Evolutionary conservation across 768 basidiomycete species (phyloP).

Genomic region (Suillus decipiens): DNA sequence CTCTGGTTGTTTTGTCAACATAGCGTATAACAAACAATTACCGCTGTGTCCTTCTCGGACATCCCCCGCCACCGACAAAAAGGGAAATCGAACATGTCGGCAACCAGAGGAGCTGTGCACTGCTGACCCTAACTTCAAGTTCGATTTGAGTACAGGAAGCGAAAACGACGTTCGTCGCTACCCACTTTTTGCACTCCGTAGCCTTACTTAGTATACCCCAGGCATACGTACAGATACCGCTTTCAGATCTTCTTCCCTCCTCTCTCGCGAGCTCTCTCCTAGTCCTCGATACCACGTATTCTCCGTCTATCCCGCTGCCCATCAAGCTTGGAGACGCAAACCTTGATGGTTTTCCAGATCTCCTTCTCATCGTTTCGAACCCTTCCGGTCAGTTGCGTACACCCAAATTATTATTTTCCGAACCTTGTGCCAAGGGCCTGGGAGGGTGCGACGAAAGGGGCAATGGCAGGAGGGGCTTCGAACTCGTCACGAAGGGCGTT

Average conservation of each 20-base stretch:
- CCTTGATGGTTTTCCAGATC: slow-evolving; percentile 92
- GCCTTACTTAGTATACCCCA: slow-evolving; percentile 28
- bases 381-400: slow-evolving; percentile 42
- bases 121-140: slow-evolving; percentile 78
- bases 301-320: slow-evolving; percentile 71
- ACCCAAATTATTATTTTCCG: slow-evolving; percentile 65
- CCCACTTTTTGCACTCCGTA: background rate
- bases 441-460: slow-evolving; percentile 58
- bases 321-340: slow-evolving; percentile 88
- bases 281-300: slow-evolving; percentile 65
- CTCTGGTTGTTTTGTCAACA: slow-evolving; percentile 77
- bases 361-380: slow-evolving; percentile 59
- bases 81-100: slow-evolving; percentile 64
- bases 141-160: slow-evolving; percentile 56
- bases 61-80: slow-evolving; percentile 44
- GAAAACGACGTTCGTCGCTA: slow-evolving; percentile 50
- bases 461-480: slow-evolving; percentile 64
- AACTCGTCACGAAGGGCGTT: slow-evolving; percentile 53
- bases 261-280: slow-evolving; percentile 55
- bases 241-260: slow-evolving; percentile 58
- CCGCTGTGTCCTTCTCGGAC: slow-evolving; percentile 70
- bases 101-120: slow-evolving; percentile 79
- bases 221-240: slow-evolving; percentile 67
- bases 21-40: slow-evolving; percentile 92
- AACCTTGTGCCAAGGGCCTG: slow-evolving; percentile 56